Base-by-base conservation (phyloP, 2,329 filamentous ascomycete genomes). In the Didymella sp. region DNA sequence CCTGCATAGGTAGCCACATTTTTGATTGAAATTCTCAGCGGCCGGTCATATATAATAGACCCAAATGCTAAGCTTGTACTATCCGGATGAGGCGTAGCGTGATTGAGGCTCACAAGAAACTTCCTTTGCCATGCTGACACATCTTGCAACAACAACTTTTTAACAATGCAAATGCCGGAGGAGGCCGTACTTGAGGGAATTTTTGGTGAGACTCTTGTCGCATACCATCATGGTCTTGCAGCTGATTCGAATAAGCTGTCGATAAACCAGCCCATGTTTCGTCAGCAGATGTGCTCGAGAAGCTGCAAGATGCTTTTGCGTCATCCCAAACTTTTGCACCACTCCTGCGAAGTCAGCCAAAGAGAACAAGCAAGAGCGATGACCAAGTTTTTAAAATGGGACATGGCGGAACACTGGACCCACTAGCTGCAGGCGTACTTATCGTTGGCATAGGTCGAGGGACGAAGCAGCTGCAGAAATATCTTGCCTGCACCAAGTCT, bases 371-470 rank as follows among this genome's bases (percentile, higher is more conserved):
- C 35, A 67, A 70, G 55, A 52, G 49, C 11, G 53, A 62, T 30
- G 61, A 63, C 12, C 62, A 66, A 17, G 61, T 64, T 13, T 73
- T 73, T 53, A 67, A 61, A 21, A 60, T 73, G 42, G 71, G 71
- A 3, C 71, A 73, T 33, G 71, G 70, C 30, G 71, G 71, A 6
- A 73, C 71, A 0, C 57, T 73, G 5, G 71, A 73, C 35, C 70
- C 71, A 1, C 50, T 73, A 2, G 71, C 71, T 11, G 55, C 68
- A 3, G 70, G 71, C 17, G 62, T 73, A 1, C 64, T 73, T 15
- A 72, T 73, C 22, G 56, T 73, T 8, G 71, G 68, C 9, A 68
- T 73, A 15, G 70, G 70, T 3, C 56, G 70, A 35, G 71, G 69
- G 37, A 73, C 71, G 0, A 73, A 72, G 44, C 58, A 68, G 2